Evolutionary conservation across 1,139 yeast genomes (phyloP), one percentile per base, ranked within the genome.

Genomic region (Lodderomyces orthopsilosis): DNA sequence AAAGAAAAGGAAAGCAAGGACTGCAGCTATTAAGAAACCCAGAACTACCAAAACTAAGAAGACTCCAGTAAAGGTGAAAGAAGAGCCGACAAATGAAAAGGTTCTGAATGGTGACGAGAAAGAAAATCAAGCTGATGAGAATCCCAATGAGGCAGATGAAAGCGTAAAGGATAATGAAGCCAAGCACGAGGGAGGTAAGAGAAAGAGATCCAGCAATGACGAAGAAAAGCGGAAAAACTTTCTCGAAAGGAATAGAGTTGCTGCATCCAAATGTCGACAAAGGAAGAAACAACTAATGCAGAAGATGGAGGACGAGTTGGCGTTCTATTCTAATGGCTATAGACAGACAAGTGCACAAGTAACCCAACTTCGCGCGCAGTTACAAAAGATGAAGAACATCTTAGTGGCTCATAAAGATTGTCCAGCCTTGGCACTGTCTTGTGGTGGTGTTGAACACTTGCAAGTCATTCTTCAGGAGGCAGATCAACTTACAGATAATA

Each of bases 201-300:
- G 37, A 39, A 40, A 38, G 17, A 18, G 6, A 13, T 15, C 24
- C 15, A 12, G 22, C 14, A 23, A 52, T 2, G 63, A 60, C 27
- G 61, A 53, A 40, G 93, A 85, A 38, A 89, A 86, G 58, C 77
- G 98, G 26, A 81, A 82, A 59, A 83, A 77, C 52, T 93, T 93
- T 55, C 66, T 93, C 52, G 98, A 93, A 61, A 74, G 98, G 49
- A 93, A 93, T 62, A 75, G 98, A 48, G 81, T 93, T 12, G 99
- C 99, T 0, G 98, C 98, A 0, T 82, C 94, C 33, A 91, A 90
- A 63, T 94, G 98, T 68, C 80, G 99, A 46, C 95, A 88, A 63
- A 79, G 97, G 43, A 94, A 93, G 74, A 93, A 94, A 67, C 91
- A 88, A 59, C 85, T 87, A 73, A 77, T 89, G 36, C 83, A 80